Evolutionary conservation across 306 rosid species (phyloP), one percentile per base, ranked within the genome.

Genomic region (Begonia loranthoides): DNA sequence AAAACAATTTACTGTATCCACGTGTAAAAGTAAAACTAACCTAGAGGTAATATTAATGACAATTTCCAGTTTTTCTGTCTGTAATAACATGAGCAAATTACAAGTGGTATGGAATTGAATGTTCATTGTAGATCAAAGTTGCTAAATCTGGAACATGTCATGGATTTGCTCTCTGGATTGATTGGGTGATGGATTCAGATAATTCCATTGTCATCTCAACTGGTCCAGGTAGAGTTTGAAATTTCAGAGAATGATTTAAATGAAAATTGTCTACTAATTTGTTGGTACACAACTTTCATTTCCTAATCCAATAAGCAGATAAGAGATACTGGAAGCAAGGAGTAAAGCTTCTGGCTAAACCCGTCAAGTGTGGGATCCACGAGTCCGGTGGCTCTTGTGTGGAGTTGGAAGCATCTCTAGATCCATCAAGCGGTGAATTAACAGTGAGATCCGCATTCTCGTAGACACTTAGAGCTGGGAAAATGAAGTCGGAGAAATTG

Each of bases 241-340:
- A 45, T 44, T 47, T 66, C 46, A 45, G 3, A 16, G 66, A 61
- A 13, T 15, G 13, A 36, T 45, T 52, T 13, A 45, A 15, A 28
- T 21, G 17, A 56, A 39, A 47, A 15, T 24, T 56, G 36, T 28
- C 8, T 7, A 1, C 16, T 12, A 10, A 16, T 21, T 17, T 58
- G 11, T 49, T 4, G 12, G 15, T 46, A 3, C 36, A 49, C 39
- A 3, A 12, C 15, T 48, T 9, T 7, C 24, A 40, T 54, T 51
- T 9, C 47, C 47, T 10, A n/a, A 43, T 10, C 14, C n/a, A 43
- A 61, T 51, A 60, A 69, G 59, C 87, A 89, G 97, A 82, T 66
- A 82, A 73, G 50, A 84, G 94, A 69, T 72, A 73, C 39, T 89
- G 95, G 97, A 89, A 89, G 70, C 95, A 89, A 68, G 97, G 95